Percentiles rank a stretch among this genome's conserved stretches.
Conservation (phyloP, 495 filamentous ascomycete genomes). For the Penicillium daleae region DNA sequence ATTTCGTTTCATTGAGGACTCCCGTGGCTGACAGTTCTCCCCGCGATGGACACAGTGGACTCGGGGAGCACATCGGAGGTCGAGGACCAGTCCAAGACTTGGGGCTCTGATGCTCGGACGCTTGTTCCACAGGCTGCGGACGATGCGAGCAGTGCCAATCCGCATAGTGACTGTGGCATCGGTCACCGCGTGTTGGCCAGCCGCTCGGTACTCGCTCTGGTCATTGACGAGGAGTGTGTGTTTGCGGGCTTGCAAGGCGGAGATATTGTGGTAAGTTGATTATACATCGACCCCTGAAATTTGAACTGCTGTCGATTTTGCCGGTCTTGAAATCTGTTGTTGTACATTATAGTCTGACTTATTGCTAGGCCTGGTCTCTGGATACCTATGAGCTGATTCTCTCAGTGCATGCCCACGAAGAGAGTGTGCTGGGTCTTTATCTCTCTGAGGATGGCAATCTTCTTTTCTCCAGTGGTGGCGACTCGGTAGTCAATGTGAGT, state of each 20-base stretch:
- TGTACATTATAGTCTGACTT: slow-evolving; percentile 13
- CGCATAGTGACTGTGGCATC: slow-evolving; percentile 44
- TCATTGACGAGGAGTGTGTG: slow-evolving; percentile 51
- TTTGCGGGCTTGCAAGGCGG: slow-evolving; percentile 89
- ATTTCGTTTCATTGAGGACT: not conserved
- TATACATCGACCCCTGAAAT: not conserved
- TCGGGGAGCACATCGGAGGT: slow-evolving; percentile 44
- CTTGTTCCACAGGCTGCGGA: slow-evolving; percentile 7
- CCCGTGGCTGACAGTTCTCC: slow-evolving; percentile 16
- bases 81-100: slow-evolving; percentile 45
- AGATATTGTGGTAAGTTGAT: slow-evolving; percentile 71
- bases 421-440: slow-evolving; percentile 84
- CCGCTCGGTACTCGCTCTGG: slow-evolving; percentile 51
- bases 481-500: slow-evolving; percentile 87
- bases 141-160: slow-evolving; percentile 20
- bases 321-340: not conserved
- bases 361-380: slow-evolving; percentile 73
- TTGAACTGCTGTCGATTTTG: not conserved
- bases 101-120: slow-evolving; percentile 43
- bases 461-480: slow-evolving; percentile 91
- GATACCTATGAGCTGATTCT: slow-evolving; percentile 78
- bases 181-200: slow-evolving; percentile 52
- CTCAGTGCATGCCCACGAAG: slow-evolving; percentile 81
- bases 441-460: slow-evolving; percentile 72
- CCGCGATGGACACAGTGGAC: slow-evolving; percentile 45